phyloP scores from a whole-genome alignment of 768 basidiomycete genomes.

The Gelatoporia subvermispora region DNA sequence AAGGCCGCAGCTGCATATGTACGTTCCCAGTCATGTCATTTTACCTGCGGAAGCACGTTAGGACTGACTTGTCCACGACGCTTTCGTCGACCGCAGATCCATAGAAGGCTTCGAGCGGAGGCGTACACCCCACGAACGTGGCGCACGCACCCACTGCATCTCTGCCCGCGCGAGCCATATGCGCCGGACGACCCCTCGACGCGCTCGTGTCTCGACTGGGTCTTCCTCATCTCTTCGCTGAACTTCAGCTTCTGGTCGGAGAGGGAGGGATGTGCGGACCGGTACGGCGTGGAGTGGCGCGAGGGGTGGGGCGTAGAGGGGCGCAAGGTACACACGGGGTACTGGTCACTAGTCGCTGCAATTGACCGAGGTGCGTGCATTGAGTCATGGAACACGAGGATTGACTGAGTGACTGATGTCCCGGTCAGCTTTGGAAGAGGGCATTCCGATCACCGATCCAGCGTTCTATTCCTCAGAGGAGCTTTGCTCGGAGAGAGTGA shows the following conservation, averaged over 20 bases:
- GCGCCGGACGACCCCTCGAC: conserved; percentile 47
- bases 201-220: conserved; percentile 68
- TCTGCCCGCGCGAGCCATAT: conserved; percentile 64
- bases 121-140: conserved; percentile 78
- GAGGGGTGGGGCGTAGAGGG: conserved; percentile 54
- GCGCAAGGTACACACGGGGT: conserved; percentile 67
- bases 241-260: conserved; percentile 93
- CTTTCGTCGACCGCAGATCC: no score
- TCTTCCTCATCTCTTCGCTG: conserved; percentile 80
- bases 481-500: conserved; percentile 65
- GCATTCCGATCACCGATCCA: conserved; percentile 76
- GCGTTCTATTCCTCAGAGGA: conserved; percentile 68
- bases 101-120: conserved; percentile 49
- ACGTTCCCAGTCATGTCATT: no score
- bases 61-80: no score
- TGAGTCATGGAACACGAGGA: conserved; percentile 4
- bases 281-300: conserved; percentile 80
- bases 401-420: neutral
- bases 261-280: conserved; percentile 46
- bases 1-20: no score
- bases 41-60: no score
- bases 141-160: conserved; percentile 72
- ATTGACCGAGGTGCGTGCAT: conserved; percentile 64
- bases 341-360: conserved; percentile 83
- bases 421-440: conserved; percentile 62